Base-by-base conservation (phyloP, 2,329 filamentous ascomycete genomes). In the Rhinocladiella mackenziei region DNA sequence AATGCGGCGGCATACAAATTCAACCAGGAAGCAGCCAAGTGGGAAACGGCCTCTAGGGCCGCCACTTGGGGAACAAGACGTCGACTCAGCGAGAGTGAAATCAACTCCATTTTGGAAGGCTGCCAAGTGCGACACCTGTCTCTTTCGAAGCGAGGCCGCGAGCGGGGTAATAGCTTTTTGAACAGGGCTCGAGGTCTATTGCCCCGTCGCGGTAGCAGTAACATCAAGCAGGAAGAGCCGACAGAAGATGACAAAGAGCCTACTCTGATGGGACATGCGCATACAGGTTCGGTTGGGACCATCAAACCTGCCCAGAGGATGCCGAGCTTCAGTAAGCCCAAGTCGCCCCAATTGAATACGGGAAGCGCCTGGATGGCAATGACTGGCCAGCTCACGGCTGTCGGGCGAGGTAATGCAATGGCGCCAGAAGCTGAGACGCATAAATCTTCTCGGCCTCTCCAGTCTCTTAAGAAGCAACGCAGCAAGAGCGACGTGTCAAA, bases 401-500 rank as follows among this genome's bases (percentile, higher is more conserved):
- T 72, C 42, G 69, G 68, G 19, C 63, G 64, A 30, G 79, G 73
- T 50, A 76, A 77, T 25, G 84, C 83, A 4, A 70, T 85, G 45
- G 77, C 77, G 55, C 70, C 73, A 6, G 65, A 74, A 8, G 63
- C 72, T 11, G 70, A 61, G 2, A 61, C 64, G 22, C 63, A 48
- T 41, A 54, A 50, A 22, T 25, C 36, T 11, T 37, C 49, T 56
- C 20, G 60, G 58, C 23, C 45, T 9, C 22, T 45, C 10, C 46
- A 48, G n/a, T 20, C 48, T 25, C 31, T 51, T 14, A 55, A 70
- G 10, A 60, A 54, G 39, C 70, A 61, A 29, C 67, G 78, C 54
- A 81, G 77, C 59, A 72, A 70, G 56, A 81, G 78, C 57, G 79
- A 82, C 46, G 61, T 80, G 5, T 58, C 70, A 13, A 68, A 65